phyloP scores from a whole-genome alignment of 2,329 filamentous ascomycete species.

The Aspergillus viridinutans region DNA sequence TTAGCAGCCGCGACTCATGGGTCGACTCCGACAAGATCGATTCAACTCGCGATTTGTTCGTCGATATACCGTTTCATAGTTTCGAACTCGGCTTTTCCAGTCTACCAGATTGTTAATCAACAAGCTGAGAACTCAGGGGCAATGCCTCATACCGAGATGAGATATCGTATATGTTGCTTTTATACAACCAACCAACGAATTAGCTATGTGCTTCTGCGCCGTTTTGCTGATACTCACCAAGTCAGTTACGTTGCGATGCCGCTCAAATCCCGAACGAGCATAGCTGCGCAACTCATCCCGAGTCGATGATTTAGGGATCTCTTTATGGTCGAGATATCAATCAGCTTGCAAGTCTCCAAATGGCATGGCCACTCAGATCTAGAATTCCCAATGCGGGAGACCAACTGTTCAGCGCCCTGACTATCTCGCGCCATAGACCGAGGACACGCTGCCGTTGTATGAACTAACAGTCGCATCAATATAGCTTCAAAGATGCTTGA shows the following conservation, averaged over 20 bases:
- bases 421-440: slow-evolving; percentile 42
- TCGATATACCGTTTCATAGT: slow-evolving; percentile 46
- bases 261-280: slow-evolving; percentile 42
- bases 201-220: not conserved
- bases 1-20: not conserved
- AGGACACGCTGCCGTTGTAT: slow-evolving; percentile 42
- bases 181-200: not conserved
- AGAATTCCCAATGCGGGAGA: not conserved
- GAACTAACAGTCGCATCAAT: slow-evolving; percentile 27
- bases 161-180: slow-evolving; percentile 43
- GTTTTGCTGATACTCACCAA: slow-evolving; percentile 26
- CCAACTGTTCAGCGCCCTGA: slow-evolving; percentile 38
- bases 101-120: slow-evolving; percentile 22
- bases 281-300: slow-evolving; percentile 40
- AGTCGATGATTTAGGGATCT: slow-evolving; percentile 38
- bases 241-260: slow-evolving; percentile 41
- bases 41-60: slow-evolving; percentile 34
- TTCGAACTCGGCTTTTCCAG: slow-evolving; percentile 45
- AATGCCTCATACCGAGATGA: slow-evolving; percentile 35
- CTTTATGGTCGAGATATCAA: slow-evolving; percentile 14
- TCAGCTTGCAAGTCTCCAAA: not conserved
- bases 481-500: not conserved
- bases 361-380: not conserved
- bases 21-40: not conserved
- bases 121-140: not conserved